Base-by-base conservation (phyloP, 768 basidiomycete genomes). In the Tricholoma terreum region DNA sequence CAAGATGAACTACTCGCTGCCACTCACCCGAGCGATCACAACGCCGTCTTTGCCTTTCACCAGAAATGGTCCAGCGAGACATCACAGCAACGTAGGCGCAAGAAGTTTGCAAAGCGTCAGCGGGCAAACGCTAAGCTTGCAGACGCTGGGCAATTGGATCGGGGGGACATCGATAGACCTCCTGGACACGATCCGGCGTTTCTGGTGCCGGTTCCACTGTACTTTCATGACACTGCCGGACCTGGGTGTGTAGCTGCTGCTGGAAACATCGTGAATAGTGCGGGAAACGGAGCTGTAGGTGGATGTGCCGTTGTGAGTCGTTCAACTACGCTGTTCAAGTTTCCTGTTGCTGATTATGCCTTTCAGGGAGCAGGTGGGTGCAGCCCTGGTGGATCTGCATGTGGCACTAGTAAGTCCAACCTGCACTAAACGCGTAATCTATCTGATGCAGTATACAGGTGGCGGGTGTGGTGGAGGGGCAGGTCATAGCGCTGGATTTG, bases 11-110 rank as follows among this genome's bases (percentile, higher is more conserved):
- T 76, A 33, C 72, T 76, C 58, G 74, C 73, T 0, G 80, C 77
- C 8, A 83, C 83, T 1, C 81, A 84, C 58, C 79, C 82, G 3
- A 80, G 79, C 55, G 71, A 78, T 2, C 52, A 54, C 40, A 54
- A 43, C 24, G 52, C 52, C 22, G 40, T 54, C n/a, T 54, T 54
- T 8, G 52, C 38, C 1, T 30, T 43, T n/a, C 52, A 54, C 52
- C 17, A 24, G 22, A 38, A 40, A 42, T 4, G 2, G 22, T 0
- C 15, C n/a, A 33, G 52, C n/a, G 40, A 43, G n/a, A 4, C 17
- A 6, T 19, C 38, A 3, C 52, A 54, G 52, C 15, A 2, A n/a
- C 3, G 4, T 1, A n/a, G 52, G 2, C 22, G 52, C 6, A 14
- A 36, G 22, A 54, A 54, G 52, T 54, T 54, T 19, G 40, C n/a